phyloP scores from a whole-genome alignment of 345 rosid genomes.

The Boechera retrofracta region DNA sequence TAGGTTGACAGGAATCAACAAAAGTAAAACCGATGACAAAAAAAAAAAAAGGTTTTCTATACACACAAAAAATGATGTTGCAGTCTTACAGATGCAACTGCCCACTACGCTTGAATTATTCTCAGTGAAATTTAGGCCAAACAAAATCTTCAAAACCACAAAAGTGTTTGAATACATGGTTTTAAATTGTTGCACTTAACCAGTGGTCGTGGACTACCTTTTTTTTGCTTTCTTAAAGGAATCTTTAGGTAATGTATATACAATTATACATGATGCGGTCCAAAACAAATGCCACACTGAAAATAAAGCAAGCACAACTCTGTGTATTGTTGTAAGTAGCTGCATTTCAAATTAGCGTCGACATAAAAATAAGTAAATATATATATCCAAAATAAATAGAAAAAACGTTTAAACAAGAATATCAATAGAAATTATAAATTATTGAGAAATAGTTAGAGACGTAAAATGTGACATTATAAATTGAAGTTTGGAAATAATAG shows the following conservation, averaged over 20 bases:
- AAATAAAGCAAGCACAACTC: neutral
- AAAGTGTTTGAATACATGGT: slow-evolving; percentile 1
- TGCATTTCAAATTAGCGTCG: slow-evolving; percentile 3
- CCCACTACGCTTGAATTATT: neutral
- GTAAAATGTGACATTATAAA: neutral
- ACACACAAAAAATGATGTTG: neutral
- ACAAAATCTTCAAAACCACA: neutral
- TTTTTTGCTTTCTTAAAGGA: neutral
- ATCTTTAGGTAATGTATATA: neutral
- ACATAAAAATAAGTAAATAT: neutral
- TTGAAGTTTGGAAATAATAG: slow-evolving; percentile 1
- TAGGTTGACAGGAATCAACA: neutral
- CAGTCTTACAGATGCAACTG: neutral
- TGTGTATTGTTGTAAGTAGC: neutral
- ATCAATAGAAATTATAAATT: neutral
- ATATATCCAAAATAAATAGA: too few relatives aligned
- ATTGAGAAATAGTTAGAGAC: neutral
- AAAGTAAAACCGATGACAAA: neutral
- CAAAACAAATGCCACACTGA: neutral
- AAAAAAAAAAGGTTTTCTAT: neutral
- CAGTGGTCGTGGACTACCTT: neutral
- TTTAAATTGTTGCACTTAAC: neutral
- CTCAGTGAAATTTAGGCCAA: neutral
- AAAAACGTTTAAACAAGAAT: neutral
- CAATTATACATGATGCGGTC: neutral